Conservation (phyloP, 768 basidiomycete genomes). For the Lentinus tigrinus region DNA sequence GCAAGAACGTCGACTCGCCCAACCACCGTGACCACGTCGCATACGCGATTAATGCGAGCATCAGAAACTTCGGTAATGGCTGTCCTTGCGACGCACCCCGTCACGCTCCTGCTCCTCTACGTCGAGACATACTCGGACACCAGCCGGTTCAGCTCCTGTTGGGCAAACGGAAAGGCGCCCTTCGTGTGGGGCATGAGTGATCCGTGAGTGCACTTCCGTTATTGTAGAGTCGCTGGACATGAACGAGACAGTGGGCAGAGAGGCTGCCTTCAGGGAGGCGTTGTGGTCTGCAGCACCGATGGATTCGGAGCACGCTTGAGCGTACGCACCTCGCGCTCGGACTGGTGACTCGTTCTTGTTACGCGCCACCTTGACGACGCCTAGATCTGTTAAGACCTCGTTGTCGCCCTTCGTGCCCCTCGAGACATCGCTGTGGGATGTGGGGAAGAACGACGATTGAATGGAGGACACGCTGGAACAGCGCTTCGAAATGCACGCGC, state of each 20-base stretch:
- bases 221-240: too few relatives aligned
- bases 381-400: slow-evolving; percentile 81
- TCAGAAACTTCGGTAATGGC: slow-evolving; percentile 41
- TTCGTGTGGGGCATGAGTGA: slow-evolving; percentile 44
- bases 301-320: too few relatives aligned
- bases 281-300: too few relatives aligned
- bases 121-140: slow-evolving; percentile 36
- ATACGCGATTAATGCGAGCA: slow-evolving; percentile 41
- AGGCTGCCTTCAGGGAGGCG: too few relatives aligned
- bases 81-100: slow-evolving; percentile 35
- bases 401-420: slow-evolving; percentile 98
- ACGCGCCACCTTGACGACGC: slow-evolving; percentile 65
- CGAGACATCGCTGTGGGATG: slow-evolving; percentile 64
- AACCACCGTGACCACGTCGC: slow-evolving; percentile 33
- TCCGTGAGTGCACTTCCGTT: slow-evolving; percentile 26
- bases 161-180: slow-evolving; percentile 29
- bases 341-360: slow-evolving; percentile 81
- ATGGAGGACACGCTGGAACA: background rate
- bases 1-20: slow-evolving; percentile 8
- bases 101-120: slow-evolving; percentile 43
- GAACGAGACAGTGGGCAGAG: too few relatives aligned
- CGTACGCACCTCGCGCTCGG: too few relatives aligned
- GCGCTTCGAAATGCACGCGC: slow-evolving; percentile 24
- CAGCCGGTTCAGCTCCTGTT: slow-evolving; percentile 22
- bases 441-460: background rate